A percentile compares a stretch with the other conserved stretches of the same genome.
phyloP scores from a whole-genome alignment of 495 filamentous ascomycete species.

The Xylaria scruposa region DNA sequence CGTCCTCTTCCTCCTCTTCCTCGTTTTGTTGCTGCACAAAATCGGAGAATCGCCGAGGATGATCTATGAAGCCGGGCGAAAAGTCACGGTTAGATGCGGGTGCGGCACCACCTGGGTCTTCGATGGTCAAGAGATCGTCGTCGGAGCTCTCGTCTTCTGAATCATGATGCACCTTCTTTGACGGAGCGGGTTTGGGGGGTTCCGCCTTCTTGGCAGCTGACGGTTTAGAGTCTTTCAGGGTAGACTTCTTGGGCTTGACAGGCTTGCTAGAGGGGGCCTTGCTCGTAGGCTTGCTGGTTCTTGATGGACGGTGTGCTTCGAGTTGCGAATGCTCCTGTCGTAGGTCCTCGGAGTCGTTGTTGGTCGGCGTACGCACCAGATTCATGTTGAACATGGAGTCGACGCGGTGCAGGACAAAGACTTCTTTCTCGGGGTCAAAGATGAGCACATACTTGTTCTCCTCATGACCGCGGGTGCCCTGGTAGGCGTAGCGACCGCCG shows the following conservation, averaged over 20 bases:
- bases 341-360: constrained; percentile 46
- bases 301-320: constrained; percentile 35
- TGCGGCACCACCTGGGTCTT: constrained; percentile 51
- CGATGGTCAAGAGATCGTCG: constrained; percentile 54
- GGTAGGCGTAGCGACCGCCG: constrained; percentile 57
- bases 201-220: constrained; percentile 34
- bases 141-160: constrained; percentile 53
- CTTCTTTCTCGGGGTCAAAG: constrained; percentile 59
- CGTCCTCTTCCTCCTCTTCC: constrained; percentile 46
- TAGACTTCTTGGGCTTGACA: constrained; percentile 37
- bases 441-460: constrained; percentile 62
- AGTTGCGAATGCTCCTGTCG: constrained; percentile 53
- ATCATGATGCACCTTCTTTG: constrained; percentile 32
- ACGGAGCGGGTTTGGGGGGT: constrained; percentile 37
- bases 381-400: constrained; percentile 68
- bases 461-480: constrained; percentile 53
- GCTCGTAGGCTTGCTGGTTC: constrained; percentile 31
- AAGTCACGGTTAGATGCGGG: constrained; percentile 40
- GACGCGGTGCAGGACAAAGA: constrained; percentile 62
- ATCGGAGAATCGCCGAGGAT: constrained; percentile 51
- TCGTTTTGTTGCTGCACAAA: constrained; percentile 43
- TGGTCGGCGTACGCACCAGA: constrained; percentile 52
- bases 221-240: constrained; percentile 29
- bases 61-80: constrained; percentile 45
- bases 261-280: constrained; percentile 12